Base-by-base conservation (phyloP, 345 rosid species). In the Dimocarpus longan region DNA sequence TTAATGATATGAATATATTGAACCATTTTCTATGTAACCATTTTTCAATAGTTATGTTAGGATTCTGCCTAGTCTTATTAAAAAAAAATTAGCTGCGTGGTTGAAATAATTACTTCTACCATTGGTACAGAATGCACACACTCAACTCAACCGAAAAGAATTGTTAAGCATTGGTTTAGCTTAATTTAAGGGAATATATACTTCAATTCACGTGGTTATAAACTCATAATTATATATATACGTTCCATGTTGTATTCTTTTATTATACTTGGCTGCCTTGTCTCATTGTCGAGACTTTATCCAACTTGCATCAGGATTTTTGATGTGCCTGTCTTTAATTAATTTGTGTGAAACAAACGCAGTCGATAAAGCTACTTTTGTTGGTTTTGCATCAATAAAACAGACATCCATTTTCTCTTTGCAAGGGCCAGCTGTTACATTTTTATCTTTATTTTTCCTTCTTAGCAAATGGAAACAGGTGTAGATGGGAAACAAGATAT, bases 231-330 rank as follows among this genome's bases (percentile, higher is more conserved):
- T 40, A 0, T 37, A 66, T 10, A 66, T 40, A 1, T 37, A 26
- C 24, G n/a, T 7, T 46, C 3, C 39, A 4, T 18, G 10, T 56
- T 8, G 13, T 19, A 32, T n/a, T 37, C 19, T 5, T 8, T 21
- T 3, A 12, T 8, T 18, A 9, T 65, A 6, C 57, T 80, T 66
- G 26, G 76, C 70, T 57, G 73, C 32, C 24, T 57, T 18, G 10
- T 43, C 64, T 71, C 77, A 80, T 62, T 74, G 68, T 75, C 76
- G 78, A 43, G 65, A 48, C 52, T 63, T 72, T 72, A 79, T 78
- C 79, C 81, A 66, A 75, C 42, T 81, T 81, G 84, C 78, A 78
- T 28, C 56, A 12, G 56, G 66, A 8, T 81, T 26, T 12, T 2
- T 19, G 56, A 46, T 12, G 16, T 66, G 66, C 57, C 46, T 32